Evolutionary conservation across 169 alveolate species (phyloP).

Genomic region (Plasmodium knowlesi): DNA sequence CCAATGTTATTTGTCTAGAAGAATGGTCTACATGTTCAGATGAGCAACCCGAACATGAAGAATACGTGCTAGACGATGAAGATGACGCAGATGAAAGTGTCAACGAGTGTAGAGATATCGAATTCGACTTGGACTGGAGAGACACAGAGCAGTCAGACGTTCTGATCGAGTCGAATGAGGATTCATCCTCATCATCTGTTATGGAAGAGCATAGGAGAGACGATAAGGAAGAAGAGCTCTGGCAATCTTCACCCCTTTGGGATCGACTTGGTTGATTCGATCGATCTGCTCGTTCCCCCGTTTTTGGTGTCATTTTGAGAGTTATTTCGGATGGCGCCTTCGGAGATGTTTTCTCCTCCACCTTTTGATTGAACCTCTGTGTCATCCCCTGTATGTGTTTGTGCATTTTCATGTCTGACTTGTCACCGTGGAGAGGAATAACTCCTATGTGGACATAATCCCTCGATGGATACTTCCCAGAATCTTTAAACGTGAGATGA

Average conservation of each 20-base stretch:
- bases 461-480: neutral
- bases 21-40: neutral
- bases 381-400: neutral
- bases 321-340: neutral
- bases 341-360: neutral
- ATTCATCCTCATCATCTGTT: neutral
- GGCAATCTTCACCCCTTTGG: neutral
- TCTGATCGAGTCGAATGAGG: neutral
- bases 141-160: conserved; percentile 12
- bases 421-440: neutral
- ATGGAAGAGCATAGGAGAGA: conserved; percentile 3
- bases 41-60: too few relatives aligned
- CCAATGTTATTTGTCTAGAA: neutral
- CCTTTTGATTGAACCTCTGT: neutral
- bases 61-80: neutral
- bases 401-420: neutral
- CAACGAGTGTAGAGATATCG: neutral
- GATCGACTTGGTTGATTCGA: neutral
- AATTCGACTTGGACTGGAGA: neutral
- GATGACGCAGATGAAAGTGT: neutral
- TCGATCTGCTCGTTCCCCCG: neutral
- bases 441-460: neutral
- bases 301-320: neutral
- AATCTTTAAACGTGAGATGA: neutral
- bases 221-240: conserved; percentile 1